These are phyloP conservation scores for Saraca asoca DNA, from an alignment of 331 rosid species.

Conservation along the genomic window DNA sequence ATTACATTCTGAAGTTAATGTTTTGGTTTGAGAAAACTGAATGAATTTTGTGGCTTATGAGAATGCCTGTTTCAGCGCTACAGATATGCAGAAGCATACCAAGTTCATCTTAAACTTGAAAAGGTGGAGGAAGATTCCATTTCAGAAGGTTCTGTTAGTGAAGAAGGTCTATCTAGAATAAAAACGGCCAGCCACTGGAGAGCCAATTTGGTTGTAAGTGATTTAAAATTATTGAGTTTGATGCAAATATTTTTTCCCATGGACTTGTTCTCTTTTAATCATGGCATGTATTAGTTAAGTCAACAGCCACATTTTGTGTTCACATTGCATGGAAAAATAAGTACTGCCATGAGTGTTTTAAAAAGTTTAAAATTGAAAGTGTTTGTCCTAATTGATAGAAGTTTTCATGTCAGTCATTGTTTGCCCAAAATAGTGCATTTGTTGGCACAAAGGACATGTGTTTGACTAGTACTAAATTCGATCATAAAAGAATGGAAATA, in stretches of 20 bases:
- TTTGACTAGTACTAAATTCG: conserved; percentile 1
- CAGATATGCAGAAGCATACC: conserved; percentile 81
- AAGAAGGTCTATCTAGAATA: conserved; percentile 60
- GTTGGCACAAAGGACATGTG: neutral
- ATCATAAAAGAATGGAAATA: neutral
- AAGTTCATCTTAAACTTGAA: conserved; percentile 71
- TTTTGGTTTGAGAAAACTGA: conserved; percentile 21
- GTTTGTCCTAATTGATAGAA: neutral
- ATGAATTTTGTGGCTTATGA: conserved; percentile 29
- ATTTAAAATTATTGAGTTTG: conserved; percentile 3
- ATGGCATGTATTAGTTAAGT: conserved; percentile 6
- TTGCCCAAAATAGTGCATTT: neutral
- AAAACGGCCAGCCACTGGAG: conserved; percentile 65
- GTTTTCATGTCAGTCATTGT: neutral
- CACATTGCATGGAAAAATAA: neutral
- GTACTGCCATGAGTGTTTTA: no score
- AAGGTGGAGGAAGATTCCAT: conserved; percentile 64
- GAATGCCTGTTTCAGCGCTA: conserved; percentile 67
- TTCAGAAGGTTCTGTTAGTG: conserved; percentile 55
- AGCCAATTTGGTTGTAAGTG: conserved; percentile 86
- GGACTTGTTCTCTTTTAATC: conserved; percentile 12
- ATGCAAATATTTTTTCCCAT: conserved; percentile 12
- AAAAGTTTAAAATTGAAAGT: neutral
- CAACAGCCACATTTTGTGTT: conserved; percentile 9
- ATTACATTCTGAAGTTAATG: conserved; percentile 11